phyloP scores from a whole-genome alignment of 1,139 yeast genomes.

The Pneumocystis canis region DNA sequence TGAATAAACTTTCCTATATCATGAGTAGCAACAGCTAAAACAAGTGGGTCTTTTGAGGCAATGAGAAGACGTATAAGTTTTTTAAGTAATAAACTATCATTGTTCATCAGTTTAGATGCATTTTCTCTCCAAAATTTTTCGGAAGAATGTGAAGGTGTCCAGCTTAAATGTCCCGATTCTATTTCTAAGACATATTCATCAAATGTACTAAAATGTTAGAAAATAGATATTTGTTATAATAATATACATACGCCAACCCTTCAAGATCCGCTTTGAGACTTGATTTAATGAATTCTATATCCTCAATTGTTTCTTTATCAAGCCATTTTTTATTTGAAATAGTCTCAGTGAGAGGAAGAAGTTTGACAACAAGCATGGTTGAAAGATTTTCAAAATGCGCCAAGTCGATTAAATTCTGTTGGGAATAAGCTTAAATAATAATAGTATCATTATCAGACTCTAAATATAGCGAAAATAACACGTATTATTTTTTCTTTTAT shows the following conservation, averaged over 20 bases:
- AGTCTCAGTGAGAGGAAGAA: slow-evolving; percentile 51
- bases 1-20: slow-evolving; percentile 65
- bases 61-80: slow-evolving; percentile 31
- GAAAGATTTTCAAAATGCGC: slow-evolving; percentile 39
- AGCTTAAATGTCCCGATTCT: slow-evolving; percentile 57
- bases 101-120: slow-evolving; percentile 56
- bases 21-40: slow-evolving; percentile 45
- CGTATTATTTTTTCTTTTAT: slow-evolving; percentile 86
- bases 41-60: slow-evolving; percentile 22
- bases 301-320: slow-evolving; percentile 77
- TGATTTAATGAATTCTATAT: slow-evolving; percentile 44
- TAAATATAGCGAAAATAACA: slow-evolving; percentile 51
- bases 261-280: slow-evolving; percentile 57
- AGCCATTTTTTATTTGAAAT: slow-evolving; percentile 82
- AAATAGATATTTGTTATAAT: neutral
- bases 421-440: neutral
- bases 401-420: slow-evolving; percentile 27
- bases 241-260: slow-evolving; percentile 38
- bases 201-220: slow-evolving; percentile 34
- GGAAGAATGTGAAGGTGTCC: slow-evolving; percentile 90
- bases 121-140: slow-evolving; percentile 85
- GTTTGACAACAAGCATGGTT: slow-evolving; percentile 61
- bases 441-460: slow-evolving; percentile 21
- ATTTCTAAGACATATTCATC: slow-evolving; percentile 85
- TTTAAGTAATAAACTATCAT: slow-evolving; percentile 51